Base-by-base conservation (phyloP, 805 yeast species). In the Pichia membranifaciens region DNA sequence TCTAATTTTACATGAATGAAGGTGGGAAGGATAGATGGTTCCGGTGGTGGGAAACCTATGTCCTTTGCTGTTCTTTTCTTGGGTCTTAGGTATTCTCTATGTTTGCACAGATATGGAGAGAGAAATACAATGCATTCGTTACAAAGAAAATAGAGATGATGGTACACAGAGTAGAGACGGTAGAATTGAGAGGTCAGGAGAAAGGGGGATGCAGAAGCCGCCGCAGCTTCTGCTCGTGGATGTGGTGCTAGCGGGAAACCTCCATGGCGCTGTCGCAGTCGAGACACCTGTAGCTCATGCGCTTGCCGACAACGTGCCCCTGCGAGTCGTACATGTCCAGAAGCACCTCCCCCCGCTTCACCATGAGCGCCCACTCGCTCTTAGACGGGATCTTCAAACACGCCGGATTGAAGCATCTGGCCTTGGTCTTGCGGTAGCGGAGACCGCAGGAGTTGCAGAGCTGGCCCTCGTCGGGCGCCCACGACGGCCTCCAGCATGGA, bases 401-500 rank as follows among this genome's bases (percentile, higher is more conserved):
- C 17, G 67, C 60, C 2, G 73, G 66, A 56, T 86, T 84, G 43
- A 85, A 70, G 67, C 99, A 91, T 60, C 97, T 76, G 3, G 96
- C 95, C 23, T 87, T 86, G 0, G 97, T 90, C 69, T 91, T 91
- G 66, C 93, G 90, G 70, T 87, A 91, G 54, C 99, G 74, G 58
- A 91, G 72, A 1, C 99, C 99, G 68, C 99, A 91, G 1, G 96
- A 87, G 63, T 91, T 91, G 71, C 99, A 91, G 55, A 91, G 74
- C 69, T 90, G 98, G n/a, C 97, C 98, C 52, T 85, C 88, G 54
- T 81, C 72, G 23, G 81, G 73, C 3, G 91, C 82, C 99, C 99
- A 91, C 5, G 95, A 84, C 1, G 99, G 99, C 61, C 99, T 78
- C 99, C 99, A 91, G 66, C 99, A 91, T 4, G 99, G 99, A 5